Base-by-base conservation (phyloP, 108 stramenopile genomes). In the Fragilaria radians region DNA sequence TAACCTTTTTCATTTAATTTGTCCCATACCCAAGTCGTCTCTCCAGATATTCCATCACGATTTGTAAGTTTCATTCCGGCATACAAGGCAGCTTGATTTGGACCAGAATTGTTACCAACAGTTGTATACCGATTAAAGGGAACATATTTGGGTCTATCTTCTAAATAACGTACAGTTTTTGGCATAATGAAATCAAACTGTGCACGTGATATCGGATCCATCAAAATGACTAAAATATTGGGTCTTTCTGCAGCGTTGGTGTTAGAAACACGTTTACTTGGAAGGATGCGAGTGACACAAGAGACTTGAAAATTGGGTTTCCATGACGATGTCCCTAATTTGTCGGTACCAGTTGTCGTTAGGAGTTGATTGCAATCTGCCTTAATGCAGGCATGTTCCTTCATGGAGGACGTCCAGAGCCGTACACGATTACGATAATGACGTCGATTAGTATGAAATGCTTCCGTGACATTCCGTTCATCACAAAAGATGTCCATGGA, bases 31-130 rank as follows among this genome's bases (percentile, higher is more conserved):
- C 80, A 81, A 5, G 51, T 55, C 30, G 34, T 46, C 11, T 42
- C 22, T 3, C 55, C 50, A 29, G 54, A 26, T 11, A 69, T 65
- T 0, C 54, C 50, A 32, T 76, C 36, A 22, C 76, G 46, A 4
- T 66, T 59, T 27, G 33, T 30, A 48, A 77, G 36, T 18, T 57
- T 52, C 32, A 52, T 32, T 46, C 80, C 80, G 4, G 73, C 61
- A 53, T 71, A 81, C 23, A 81, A 36, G 4, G 74, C 80, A 0
- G 80, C 68, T 51, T 81, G 80, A 33, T 81, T 81, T 22, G 76
- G 76, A 17, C 80, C 80, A 23, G 80, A 81, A 58, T 77, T 81
- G 18, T 70, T 61, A 7, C 80, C 80, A 4, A 81, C 73, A 1
- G 66, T 65, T 0, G 66, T 81, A 47, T 77, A 81, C 17, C 59